phyloP scores from a whole-genome alignment of 192 early-diverging fungal genomes.

The Podila clonocystis region DNA sequence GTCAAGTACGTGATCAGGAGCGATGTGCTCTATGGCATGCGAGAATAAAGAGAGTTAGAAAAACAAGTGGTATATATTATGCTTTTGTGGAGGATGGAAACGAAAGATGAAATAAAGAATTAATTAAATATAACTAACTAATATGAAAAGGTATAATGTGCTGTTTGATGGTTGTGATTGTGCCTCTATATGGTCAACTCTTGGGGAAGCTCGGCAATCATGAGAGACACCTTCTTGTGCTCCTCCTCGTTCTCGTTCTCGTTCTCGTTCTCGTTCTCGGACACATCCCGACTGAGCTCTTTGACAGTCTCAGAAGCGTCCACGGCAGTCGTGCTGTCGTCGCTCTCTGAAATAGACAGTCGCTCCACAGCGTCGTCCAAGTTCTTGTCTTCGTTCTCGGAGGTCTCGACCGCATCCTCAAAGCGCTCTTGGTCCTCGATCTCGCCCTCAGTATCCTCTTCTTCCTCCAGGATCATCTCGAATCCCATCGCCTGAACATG shows the following conservation, averaged over 20 bases:
- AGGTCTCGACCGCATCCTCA: not conserved
- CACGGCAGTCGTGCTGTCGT: too few relatives aligned
- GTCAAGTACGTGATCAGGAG: conserved; percentile 58
- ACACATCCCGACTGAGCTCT: too few relatives aligned
- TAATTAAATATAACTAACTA: not conserved
- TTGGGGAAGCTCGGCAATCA: not conserved
- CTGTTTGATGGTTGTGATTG: not conserved
- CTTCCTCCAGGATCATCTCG: conserved; percentile 32
- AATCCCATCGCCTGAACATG: not conserved
- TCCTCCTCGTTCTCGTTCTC: not conserved
- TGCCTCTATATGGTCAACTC: not conserved
- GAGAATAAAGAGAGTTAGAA: not conserved
- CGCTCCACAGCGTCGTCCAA: too few relatives aligned
- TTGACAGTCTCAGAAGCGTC: too few relatives aligned
- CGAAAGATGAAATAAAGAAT: not conserved
- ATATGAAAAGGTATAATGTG: not conserved
- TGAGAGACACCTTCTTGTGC: not conserved
- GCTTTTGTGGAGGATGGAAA: not conserved
- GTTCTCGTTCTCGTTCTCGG: not conserved
- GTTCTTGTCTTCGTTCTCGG: not conserved
- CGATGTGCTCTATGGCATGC: conserved; percentile 54
- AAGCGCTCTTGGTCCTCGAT: not conserved
- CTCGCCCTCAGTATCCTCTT: conserved; percentile 10
- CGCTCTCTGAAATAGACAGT: too few relatives aligned
- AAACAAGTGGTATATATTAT: not conserved